Conservation (phyloP, 2,329 filamentous ascomycete species). For the Botrytis cinerea region DNA sequence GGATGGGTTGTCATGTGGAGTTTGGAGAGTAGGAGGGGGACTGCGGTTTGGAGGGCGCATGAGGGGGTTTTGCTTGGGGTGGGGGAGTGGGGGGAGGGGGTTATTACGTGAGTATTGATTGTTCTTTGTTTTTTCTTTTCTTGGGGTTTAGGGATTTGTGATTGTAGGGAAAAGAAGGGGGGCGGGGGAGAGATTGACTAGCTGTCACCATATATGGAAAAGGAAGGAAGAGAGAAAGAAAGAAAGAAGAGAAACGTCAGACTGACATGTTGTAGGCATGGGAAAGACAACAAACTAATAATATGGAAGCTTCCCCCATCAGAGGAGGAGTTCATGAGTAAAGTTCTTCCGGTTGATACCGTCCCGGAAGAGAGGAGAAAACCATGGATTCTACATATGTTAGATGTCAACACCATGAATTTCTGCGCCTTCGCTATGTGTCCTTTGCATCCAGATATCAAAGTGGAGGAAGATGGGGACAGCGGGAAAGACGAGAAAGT, state of each 20-base stretch:
- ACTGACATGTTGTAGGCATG: conserved; percentile 64
- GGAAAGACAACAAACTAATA: conserved; percentile 81
- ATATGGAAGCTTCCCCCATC: conserved; percentile 73
- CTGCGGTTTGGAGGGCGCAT: conserved; percentile 86
- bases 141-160: background rate
- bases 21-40: conserved; percentile 74
- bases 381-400: conserved; percentile 82
- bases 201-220: background rate
- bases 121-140: background rate
- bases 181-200: background rate
- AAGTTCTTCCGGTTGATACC: conserved; percentile 69
- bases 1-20: conserved; percentile 90
- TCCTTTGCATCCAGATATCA: background rate
- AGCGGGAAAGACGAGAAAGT: background rate
- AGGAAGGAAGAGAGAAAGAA: no score
- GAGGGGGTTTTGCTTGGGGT: conserved; percentile 70
- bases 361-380: conserved; percentile 52
- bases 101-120: conserved; percentile 73
- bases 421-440: conserved; percentile 76
- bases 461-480: background rate
- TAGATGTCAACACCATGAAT: conserved; percentile 91
- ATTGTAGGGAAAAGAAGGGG: no score
- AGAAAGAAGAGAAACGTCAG: background rate
- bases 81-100: conserved; percentile 67
- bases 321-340: conserved; percentile 67